Base-by-base conservation (phyloP, 164 flowering plant species). In the Kingdonia uniflora region DNA sequence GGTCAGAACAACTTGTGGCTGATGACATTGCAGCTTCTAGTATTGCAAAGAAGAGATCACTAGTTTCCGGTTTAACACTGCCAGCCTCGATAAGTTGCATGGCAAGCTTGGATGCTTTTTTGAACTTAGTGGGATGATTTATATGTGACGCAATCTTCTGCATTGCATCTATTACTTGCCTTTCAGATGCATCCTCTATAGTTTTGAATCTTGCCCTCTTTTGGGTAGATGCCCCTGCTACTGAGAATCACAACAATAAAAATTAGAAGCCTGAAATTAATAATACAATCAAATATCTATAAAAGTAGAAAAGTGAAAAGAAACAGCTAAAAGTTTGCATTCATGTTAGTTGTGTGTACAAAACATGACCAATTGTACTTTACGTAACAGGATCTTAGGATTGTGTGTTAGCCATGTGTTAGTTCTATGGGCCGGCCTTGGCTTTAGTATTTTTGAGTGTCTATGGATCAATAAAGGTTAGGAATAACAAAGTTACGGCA, bases 31-130 rank as follows among this genome's bases (percentile, higher is more conserved):
- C 91, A 65, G 91, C 79, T 69, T 88, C 96, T 19, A 88, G 75
- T 55, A 92, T 76, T 3, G 80, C 74, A 68, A 86, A 72, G 68
- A 88, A 92, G 57, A 81, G 71, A 67, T 73, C 81, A 54, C 76
- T 61, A 41, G 84, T 86, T 56, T 65, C 81, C 38, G 80, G 74
- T 69, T 76, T 88, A 19, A 87, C 79, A 65, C 88, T 88, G 29
- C 89, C 95, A 38, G 98, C 88, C 68, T 80, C 76, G 67, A 92
- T 74, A 56, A 92, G 71, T 74, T 85, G 98, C 53, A 87, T 62
- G 12, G 96, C 96, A 66, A 92, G 94, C 76, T 92, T 92, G 10
- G 98, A 81, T 51, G 96, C 98, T 76, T 92, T 92, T 25, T 72
- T 55, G 42, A 92, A 80, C 66, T 87, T 92, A 14, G 78, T 39